Evolutionary conservation across 768 basidiomycete genomes (phyloP).

Genomic region (Kockovaella imperatae): DNA sequence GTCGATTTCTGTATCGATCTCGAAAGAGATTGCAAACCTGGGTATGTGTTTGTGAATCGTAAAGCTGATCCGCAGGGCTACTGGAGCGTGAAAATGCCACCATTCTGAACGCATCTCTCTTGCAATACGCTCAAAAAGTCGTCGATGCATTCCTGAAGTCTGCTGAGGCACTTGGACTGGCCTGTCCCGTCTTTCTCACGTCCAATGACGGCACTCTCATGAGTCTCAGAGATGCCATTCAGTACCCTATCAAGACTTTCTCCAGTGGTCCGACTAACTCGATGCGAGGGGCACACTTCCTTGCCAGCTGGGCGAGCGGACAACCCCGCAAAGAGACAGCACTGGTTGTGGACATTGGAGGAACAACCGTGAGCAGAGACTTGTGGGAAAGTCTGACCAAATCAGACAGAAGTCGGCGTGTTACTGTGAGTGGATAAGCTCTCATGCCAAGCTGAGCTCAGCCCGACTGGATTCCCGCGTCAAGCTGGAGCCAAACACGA

Average conservation of each 20-base stretch:
- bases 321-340: conserved; percentile 16
- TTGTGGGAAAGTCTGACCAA: conserved; percentile 5
- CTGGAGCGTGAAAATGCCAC: conserved; percentile 60
- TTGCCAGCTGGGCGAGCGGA: conserved; percentile 48
- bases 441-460: conserved; percentile 44
- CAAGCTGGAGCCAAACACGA: conserved; percentile 58
- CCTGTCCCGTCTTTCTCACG: conserved; percentile 47
- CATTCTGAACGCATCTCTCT: conserved; percentile 61
- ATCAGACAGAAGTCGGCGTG: conserved; percentile 59
- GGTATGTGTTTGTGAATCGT: conserved; percentile 5
- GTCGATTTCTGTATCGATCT: conserved; percentile 51
- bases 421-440: conserved; percentile 55
- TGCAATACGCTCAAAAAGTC: conserved; percentile 55
- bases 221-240: conserved; percentile 48
- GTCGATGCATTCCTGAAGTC: conserved; percentile 54
- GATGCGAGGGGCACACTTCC: conserved; percentile 61
- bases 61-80: conserved; percentile 31
- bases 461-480: conserved; percentile 58
- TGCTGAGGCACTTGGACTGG: conserved; percentile 48
- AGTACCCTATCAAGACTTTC: conserved; percentile 59
- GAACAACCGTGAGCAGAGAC: conserved; percentile 48
- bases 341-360: conserved; percentile 57
- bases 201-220: conserved; percentile 41
- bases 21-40: conserved; percentile 48
- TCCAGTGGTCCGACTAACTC: conserved; percentile 60